Evolutionary conservation across 139 green algal species (phyloP).

Genomic region (Gonium pectorale): DNA sequence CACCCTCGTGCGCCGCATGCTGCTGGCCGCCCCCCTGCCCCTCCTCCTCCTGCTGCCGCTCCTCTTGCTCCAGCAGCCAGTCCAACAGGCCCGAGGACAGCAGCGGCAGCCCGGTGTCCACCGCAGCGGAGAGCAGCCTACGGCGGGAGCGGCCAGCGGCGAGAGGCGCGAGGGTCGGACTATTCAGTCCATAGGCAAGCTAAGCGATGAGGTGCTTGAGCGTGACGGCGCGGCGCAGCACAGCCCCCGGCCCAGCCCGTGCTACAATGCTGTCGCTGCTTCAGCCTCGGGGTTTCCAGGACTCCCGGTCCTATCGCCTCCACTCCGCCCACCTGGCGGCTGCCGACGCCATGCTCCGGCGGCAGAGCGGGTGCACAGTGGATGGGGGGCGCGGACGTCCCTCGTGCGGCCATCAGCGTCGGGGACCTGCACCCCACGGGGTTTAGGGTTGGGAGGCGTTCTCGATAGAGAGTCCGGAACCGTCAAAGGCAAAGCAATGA

Average conservation of each 20-base stretch:
- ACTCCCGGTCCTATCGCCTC: no score
- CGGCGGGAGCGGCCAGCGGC: no score
- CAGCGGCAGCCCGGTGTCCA: neutral
- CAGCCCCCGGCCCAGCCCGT: no score
- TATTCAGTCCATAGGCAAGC: no score
- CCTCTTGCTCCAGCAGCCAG: neutral
- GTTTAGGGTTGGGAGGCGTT: no score
- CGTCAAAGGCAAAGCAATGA: no score
- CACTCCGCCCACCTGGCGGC: neutral
- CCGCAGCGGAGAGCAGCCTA: constrained; percentile 1
- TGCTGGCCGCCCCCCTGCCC: neutral
- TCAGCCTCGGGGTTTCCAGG: no score
- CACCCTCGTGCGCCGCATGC: neutral
- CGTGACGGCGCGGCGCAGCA: no score
- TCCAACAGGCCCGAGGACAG: constrained; percentile 1
- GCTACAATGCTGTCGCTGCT: no score
- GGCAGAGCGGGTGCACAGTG: constrained; percentile 9
- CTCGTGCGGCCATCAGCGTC: neutral
- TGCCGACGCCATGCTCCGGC: neutral
- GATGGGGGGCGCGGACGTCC: neutral
- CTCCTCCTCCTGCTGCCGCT: neutral
- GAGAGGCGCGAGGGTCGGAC: no score
- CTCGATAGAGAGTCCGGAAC: no score
- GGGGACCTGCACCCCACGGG: neutral
- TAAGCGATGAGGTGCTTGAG: no score